These are phyloP conservation scores for Meredithiella fracta DNA, from an alignment of 2,329 filamentous ascomycete species.

Conservation along the genomic window DNA sequence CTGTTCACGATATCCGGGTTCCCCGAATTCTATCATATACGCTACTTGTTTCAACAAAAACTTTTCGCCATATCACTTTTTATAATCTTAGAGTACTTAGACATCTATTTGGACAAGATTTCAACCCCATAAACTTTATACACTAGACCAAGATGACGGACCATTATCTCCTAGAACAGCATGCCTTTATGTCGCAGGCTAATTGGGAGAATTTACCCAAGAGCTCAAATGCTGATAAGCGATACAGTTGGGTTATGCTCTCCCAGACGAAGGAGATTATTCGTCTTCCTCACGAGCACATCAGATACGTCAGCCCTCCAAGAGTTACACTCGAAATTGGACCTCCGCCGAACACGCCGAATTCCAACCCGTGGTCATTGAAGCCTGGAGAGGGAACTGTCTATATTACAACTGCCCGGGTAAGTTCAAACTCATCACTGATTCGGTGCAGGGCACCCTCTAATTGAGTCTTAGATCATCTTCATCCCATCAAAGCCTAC, in stretches of 20 bases:
- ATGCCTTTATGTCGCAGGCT: slow-evolving; percentile 20
- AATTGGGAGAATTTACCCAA: not conserved
- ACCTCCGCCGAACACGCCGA: slow-evolving; percentile 38
- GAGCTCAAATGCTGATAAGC: slow-evolving; percentile 33
- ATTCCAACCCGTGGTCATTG: slow-evolving; percentile 9
- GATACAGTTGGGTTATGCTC: slow-evolving; percentile 76
- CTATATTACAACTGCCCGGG: slow-evolving; percentile 73
- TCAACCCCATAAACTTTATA: not conserved
- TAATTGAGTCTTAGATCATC: slow-evolving; percentile 44
- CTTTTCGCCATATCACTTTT: too few species aligned
- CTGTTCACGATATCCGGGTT: too few species aligned
- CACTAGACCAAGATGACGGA: slow-evolving; percentile 25
- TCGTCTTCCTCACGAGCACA: slow-evolving; percentile 67
- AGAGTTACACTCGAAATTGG: slow-evolving; percentile 63
- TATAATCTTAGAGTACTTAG: too few species aligned
- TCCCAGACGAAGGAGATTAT: slow-evolving; percentile 58
- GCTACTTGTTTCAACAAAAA: too few species aligned
- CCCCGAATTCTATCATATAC: too few species aligned
- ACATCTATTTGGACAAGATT: too few species aligned
- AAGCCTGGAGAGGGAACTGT: slow-evolving; percentile 60
- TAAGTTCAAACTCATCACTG: slow-evolving; percentile 31
- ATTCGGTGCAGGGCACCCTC: not conserved
- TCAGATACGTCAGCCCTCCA: slow-evolving; percentile 63
- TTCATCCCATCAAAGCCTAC: slow-evolving; percentile 65
- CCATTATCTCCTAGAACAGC: slow-evolving; percentile 26